A percentile compares a stretch with the other conserved stretches of the same genome.
Evolutionary conservation across 805 yeast species (phyloP).

Genomic region (Barnettozyma siamensis): DNA sequence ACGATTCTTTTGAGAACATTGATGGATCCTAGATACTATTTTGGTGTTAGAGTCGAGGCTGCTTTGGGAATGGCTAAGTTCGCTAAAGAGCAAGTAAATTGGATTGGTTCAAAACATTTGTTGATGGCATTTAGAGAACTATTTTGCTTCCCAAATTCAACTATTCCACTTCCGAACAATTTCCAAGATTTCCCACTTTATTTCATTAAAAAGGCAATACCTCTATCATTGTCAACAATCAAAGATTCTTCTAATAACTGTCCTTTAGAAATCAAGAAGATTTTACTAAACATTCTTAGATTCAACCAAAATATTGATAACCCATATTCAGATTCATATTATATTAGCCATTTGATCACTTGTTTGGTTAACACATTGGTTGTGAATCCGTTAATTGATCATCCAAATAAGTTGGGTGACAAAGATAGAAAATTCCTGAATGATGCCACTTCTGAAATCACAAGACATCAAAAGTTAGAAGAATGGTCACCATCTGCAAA

Average conservation of each 20-base stretch:
- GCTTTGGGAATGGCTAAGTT: slow-evolving; percentile 69
- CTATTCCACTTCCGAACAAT: slow-evolving; percentile 74
- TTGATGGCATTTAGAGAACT: slow-evolving; percentile 60
- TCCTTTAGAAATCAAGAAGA: slow-evolving; percentile 51
- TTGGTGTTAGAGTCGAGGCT: slow-evolving; percentile 86
- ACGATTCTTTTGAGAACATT: slow-evolving; percentile 73
- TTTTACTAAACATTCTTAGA: slow-evolving; percentile 65
- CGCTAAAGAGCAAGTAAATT: slow-evolving; percentile 55
- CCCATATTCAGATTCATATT: slow-evolving; percentile 66
- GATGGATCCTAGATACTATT: slow-evolving; percentile 79
- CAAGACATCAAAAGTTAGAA: slow-evolving; percentile 73
- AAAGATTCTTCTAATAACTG: slow-evolving; percentile 58
- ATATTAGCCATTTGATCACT: slow-evolving; percentile 51
- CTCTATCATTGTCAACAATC: slow-evolving; percentile 52
- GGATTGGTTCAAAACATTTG: slow-evolving; percentile 68
- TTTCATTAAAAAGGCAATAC: slow-evolving; percentile 65
- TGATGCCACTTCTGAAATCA: slow-evolving; percentile 58
- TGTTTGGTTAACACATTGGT: slow-evolving; percentile 42
- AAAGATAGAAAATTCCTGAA: slow-evolving; percentile 34
- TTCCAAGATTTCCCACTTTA: slow-evolving; percentile 67
- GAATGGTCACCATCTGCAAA: slow-evolving; percentile 79
- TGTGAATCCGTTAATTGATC: slow-evolving; percentile 20
- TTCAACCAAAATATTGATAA: slow-evolving; percentile 85
- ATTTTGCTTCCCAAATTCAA: slow-evolving; percentile 64
- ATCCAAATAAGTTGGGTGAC: slow-evolving; percentile 13